These are phyloP conservation scores for Quercus parvula DNA, from an alignment of 306 rosid genomes.

Conservation along the genomic window DNA sequence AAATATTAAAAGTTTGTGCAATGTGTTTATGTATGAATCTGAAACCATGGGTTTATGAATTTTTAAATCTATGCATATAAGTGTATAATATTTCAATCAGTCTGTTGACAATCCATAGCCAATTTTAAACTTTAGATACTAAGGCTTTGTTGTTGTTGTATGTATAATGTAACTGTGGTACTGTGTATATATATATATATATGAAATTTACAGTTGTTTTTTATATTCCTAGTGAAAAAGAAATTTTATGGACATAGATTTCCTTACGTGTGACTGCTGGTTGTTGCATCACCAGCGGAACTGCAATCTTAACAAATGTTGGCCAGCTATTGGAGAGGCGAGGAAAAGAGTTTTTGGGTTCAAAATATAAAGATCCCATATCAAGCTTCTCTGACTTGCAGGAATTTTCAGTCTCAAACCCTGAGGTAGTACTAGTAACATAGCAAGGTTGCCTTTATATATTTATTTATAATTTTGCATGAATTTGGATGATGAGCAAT, in stretches of 20 bases:
- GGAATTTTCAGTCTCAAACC: slow-evolving; percentile 73
- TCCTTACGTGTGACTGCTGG: slow-evolving; percentile 5
- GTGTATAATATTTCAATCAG: too few relatives aligned
- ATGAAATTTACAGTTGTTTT: not conserved
- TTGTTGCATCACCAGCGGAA: slow-evolving; percentile 46
- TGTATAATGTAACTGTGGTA: too few relatives aligned
- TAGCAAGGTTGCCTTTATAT: not conserved
- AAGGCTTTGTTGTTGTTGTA: too few relatives aligned
- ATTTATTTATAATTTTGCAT: not conserved
- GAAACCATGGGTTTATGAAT: too few relatives aligned
- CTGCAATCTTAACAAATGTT: slow-evolving; percentile 56
- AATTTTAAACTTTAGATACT: too few relatives aligned
- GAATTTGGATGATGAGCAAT: not conserved
- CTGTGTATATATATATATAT: not conserved
- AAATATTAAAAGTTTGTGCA: too few relatives aligned
- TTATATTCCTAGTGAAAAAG: not conserved
- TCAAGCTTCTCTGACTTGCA: slow-evolving; percentile 76
- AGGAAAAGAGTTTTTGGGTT: slow-evolving; percentile 75
- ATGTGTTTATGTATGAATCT: too few relatives aligned
- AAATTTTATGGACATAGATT: not conserved
- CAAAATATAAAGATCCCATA: slow-evolving; percentile 72
- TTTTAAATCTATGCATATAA: too few relatives aligned
- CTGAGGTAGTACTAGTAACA: slow-evolving; percentile 49
- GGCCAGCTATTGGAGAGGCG: slow-evolving; percentile 65
- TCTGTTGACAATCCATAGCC: too few relatives aligned